Base-by-base conservation (phyloP, 768 basidiomycete genomes). In the Clitopilus passeckerianus region DNA sequence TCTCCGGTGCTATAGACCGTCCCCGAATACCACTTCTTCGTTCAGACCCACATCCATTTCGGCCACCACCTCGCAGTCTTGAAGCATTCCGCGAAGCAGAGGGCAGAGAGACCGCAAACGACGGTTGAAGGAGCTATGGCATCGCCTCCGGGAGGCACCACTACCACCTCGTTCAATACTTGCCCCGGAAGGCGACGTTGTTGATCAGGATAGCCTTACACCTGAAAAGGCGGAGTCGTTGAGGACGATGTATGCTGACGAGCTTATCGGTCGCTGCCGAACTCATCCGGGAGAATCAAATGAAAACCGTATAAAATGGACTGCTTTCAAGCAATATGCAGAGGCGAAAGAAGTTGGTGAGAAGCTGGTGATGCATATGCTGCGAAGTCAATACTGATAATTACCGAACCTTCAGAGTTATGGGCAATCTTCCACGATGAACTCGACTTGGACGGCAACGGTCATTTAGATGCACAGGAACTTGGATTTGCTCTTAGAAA, bases 361-460 rank as follows among this genome's bases (percentile, higher is more conserved):
- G 84, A 80, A 27, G 53, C 59, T 58, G 56, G 12, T 50, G 5
- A 14, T 61, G 60, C 56, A 7, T 62, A 46, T 62, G 54, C 43
- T n/a, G 22, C 23, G 37, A 34, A 20, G 60, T 34, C 55, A 60
- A 27, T 20, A 52, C 62, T 35, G 64, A 60, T 62, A 54, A 37
- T 71, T 60, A 63, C 53, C 14, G 50, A 14, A 16, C 24, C 2
- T 14, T 5, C 8, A 93, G 94, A 96, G 72, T 78, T 97, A 20
- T 97, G 95, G 95, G 78, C 84, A 55, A 86, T 95, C 58, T 97
- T 97, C 72, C 91, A 92, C 63, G 81, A 93, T 67, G 90, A 95
- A 66, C 81, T 97, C 54, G 95, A 96, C 75, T 77, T 93, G 61
- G 93, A 97, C 67, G 83, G 90, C 24, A 92, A 97, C 72, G 94